Conservation (phyloP, 805 yeast species). For the Alloascoidea africana region DNA sequence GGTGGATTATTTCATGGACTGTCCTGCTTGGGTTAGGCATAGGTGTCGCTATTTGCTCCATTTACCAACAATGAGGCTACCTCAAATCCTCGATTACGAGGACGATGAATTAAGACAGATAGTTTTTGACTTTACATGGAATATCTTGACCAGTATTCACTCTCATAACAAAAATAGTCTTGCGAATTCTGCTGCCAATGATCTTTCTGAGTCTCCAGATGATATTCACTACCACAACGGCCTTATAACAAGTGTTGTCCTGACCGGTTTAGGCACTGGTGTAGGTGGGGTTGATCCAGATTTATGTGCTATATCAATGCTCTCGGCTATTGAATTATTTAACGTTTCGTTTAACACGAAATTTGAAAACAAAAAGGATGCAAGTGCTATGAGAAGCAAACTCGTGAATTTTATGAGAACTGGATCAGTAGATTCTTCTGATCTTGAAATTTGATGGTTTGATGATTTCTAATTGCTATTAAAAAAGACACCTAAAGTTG, state of each 20-base stretch:
- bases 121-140: slow-evolving; percentile 25
- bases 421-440: too few species aligned
- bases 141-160: slow-evolving; percentile 13
- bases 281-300: slow-evolving; percentile 19
- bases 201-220: too few species aligned
- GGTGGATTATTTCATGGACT: slow-evolving; percentile 6
- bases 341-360: slow-evolving; percentile 2
- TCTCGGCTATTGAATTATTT: slow-evolving; percentile 14
- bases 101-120: slow-evolving; percentile 6
- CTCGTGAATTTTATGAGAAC: too few species aligned
- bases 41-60: slow-evolving; percentile 18
- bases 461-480: too few species aligned
- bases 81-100: slow-evolving; percentile 8
- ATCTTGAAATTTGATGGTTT: too few species aligned
- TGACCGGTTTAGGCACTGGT: slow-evolving; percentile 27
- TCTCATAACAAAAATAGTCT: slow-evolving; percentile 3
- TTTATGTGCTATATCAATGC: slow-evolving; percentile 19
- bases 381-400: too few species aligned
- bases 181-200: background rate
- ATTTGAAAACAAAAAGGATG: too few species aligned
- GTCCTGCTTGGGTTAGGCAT: slow-evolving; percentile 15
- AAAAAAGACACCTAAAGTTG: too few species aligned
- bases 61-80: slow-evolving; percentile 25
- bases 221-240: background rate
- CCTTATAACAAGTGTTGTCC: slow-evolving; percentile 14